Base-by-base conservation (phyloP, 2,329 filamentous ascomycete genomes). In the Apiospora rasikravindrae region DNA sequence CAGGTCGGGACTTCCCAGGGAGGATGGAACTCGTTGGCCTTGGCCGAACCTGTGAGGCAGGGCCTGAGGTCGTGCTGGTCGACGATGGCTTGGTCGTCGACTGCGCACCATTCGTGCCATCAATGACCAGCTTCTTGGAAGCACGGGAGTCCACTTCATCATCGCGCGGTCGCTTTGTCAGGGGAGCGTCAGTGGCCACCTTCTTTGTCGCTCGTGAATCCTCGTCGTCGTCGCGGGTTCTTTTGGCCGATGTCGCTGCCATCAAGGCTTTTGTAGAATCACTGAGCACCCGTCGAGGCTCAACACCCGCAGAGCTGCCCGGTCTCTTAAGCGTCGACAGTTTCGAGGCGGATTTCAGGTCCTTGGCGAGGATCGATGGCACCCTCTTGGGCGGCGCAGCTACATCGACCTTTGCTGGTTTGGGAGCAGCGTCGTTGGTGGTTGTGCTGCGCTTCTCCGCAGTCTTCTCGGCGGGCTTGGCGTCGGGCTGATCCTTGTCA, bases 1-100 rank as follows among this genome's bases (percentile, higher is more conserved):
- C 76, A 0, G 84, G 80, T 40, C 88, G 84, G 0, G 83, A 77
- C 75, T 88, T 89, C 26, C 85, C 87, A 22, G 88, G 85, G 8
- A 90, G 78, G 75, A 78, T 72, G 71, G 82, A 74, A 73, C 76
- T 78, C 75, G 80, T 51, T 74, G 77, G 73, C 76, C 81, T 72
- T 57, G 76, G 53, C 40, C 78, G 76, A 47, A 71, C 72, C 69
- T 75, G 73, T 10, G 75, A 71, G 16, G 76, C 71, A 4, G 75
- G 61, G 61, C 67, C 72, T 11, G 75, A n/a, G 33, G 72, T n/a
- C 45, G 75, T 51, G 11, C 70, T 53, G 7, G 70, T 64, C 29
- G 75, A 49, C 75, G 79, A 24, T 76, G 78, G 73, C 78, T 81
- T 74, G 74, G 76, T 73, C 80, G 84, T 70, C 76, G 82, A 74